A percentile compares a stretch with the other conserved stretches of the same genome.
phyloP scores from a whole-genome alignment of 2,329 filamentous ascomycete genomes.

The Phyllosticta paracitricarpa region DNA sequence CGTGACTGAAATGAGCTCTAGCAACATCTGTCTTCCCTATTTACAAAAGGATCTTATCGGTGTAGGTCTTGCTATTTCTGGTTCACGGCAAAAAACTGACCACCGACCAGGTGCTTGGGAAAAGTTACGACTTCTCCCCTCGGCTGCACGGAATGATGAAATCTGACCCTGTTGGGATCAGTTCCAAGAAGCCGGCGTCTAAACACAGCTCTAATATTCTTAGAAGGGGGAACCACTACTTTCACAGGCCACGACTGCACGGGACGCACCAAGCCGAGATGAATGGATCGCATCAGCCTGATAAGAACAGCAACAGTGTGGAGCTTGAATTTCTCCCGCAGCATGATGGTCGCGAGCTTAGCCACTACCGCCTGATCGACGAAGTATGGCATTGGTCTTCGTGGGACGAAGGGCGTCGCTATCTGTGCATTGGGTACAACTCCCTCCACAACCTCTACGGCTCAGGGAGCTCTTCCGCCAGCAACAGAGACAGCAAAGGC shows the following conservation, averaged over 20 bases:
- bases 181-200: slow-evolving; percentile 10
- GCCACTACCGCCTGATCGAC: slow-evolving; percentile 52
- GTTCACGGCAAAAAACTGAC: neutral
- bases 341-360: slow-evolving; percentile 18
- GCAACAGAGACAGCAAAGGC: slow-evolving; percentile 17
- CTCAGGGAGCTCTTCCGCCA: neutral
- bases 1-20: slow-evolving; percentile 18
- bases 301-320: neutral
- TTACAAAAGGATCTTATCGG: slow-evolving; percentile 47
- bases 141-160: slow-evolving; percentile 55
- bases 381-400: slow-evolving; percentile 69
- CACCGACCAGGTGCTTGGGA: slow-evolving; percentile 37
- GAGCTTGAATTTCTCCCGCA: neutral
- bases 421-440: slow-evolving; percentile 65
- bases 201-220: slow-evolving; percentile 11
- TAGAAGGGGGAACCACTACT: neutral
- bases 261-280: neutral
- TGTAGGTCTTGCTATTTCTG: slow-evolving; percentile 15
- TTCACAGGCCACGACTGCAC: neutral
- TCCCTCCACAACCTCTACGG: slow-evolving; percentile 42
- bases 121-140: slow-evolving; percentile 58
- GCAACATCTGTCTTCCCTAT: slow-evolving; percentile 62
- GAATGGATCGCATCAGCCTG: neutral
- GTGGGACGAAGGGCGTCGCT: slow-evolving; percentile 57
- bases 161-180: slow-evolving; percentile 40